These are phyloP conservation scores for Celoporthe dispersa DNA, from an alignment of 2,329 filamentous ascomycete species.

Conservation along the genomic window DNA sequence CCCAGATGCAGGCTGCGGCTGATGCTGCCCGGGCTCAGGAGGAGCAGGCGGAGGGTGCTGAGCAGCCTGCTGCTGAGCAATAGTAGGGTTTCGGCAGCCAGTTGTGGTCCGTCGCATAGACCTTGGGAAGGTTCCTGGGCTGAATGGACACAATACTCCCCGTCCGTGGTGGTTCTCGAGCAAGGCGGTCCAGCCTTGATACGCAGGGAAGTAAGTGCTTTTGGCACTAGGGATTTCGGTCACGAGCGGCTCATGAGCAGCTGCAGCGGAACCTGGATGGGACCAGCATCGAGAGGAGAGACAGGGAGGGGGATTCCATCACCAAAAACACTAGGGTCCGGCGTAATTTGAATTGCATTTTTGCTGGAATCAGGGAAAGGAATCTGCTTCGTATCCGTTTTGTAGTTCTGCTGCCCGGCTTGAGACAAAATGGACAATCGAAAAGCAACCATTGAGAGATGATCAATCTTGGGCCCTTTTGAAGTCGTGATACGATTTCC, in stretches of 20 bases:
- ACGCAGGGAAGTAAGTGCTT: slow-evolving; percentile 4
- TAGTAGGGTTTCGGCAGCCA: slow-evolving; percentile 39
- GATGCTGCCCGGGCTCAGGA: slow-evolving; percentile 60
- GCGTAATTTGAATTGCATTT: slow-evolving; percentile 32
- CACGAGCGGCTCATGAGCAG: slow-evolving; percentile 20
- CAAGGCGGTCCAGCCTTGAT: slow-evolving; percentile 13
- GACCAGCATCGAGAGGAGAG: slow-evolving; percentile 11
- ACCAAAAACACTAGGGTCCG: slow-evolving; percentile 29
- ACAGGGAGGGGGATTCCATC: slow-evolving; percentile 19
- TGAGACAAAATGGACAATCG: slow-evolving; percentile 24
- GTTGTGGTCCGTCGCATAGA: slow-evolving; percentile 22
- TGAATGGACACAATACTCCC: slow-evolving; percentile 4
- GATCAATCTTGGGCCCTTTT: too few species aligned
- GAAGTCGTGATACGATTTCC: not conserved
- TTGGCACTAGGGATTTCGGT: slow-evolving; percentile 5
- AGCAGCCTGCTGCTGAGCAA: slow-evolving; percentile 55
- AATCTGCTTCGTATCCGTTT: slow-evolving; percentile 23
- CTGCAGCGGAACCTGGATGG: slow-evolving; percentile 15
- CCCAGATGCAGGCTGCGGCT: slow-evolving; percentile 66
- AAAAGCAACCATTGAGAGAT: slow-evolving; percentile 26
- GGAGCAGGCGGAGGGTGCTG: slow-evolving; percentile 51
- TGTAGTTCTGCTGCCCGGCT: slow-evolving; percentile 20
- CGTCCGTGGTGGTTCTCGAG: slow-evolving; percentile 8
- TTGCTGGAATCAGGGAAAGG: slow-evolving; percentile 31
- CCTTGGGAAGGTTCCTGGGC: slow-evolving; percentile 5